A percentile compares a stretch with the other conserved stretches of the same genome.
phyloP scores from a whole-genome alignment of 805 yeast genomes.

The Candida schatavii region DNA sequence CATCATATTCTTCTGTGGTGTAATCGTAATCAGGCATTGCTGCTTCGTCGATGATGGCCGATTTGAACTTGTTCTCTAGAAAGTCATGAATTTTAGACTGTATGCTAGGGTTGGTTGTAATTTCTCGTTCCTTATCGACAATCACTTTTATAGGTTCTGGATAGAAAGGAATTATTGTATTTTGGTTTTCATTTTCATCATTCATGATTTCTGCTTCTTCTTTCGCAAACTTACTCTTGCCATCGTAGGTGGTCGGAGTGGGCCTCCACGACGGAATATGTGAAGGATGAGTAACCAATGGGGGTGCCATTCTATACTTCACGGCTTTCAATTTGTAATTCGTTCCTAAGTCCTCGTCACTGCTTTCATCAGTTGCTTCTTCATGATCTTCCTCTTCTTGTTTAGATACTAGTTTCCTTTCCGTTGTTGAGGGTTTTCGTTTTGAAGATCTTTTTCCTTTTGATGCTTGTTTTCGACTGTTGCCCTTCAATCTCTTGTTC shows the following conservation, averaged over 20 bases:
- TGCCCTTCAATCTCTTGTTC: not conserved
- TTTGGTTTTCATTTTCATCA: conserved; percentile 9
- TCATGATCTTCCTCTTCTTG: conserved; percentile 4
- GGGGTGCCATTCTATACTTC: conserved; percentile 31
- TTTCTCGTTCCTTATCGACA: conserved; percentile 10
- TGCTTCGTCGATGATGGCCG: conserved; percentile 39
- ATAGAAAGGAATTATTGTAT: conserved; percentile 22
- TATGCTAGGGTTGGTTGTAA: conserved; percentile 24
- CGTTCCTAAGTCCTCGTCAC: conserved; percentile 8
- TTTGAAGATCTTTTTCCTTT: not conserved
- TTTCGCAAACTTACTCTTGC: not conserved
- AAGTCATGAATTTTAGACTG: conserved; percentile 24
- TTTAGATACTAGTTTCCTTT: not conserved
- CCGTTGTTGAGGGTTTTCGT: not conserved
- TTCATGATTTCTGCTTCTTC: not conserved
- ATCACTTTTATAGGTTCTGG: conserved; percentile 27
- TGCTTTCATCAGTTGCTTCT: conserved; percentile 3
- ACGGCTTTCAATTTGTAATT: conserved; percentile 27
- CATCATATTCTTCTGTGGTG: conserved; percentile 55
- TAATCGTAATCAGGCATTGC: conserved; percentile 25
- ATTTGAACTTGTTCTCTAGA: conserved; percentile 25
- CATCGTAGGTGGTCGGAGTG: conserved; percentile 10
- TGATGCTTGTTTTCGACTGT: not conserved
- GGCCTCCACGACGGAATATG: conserved; percentile 44
- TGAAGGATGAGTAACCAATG: conserved; percentile 41